Percentiles rank a stretch among this genome's conserved stretches.
Conservation (phyloP, 2,329 filamentous ascomycete genomes). For the Hypoxylon rubiginosum region DNA sequence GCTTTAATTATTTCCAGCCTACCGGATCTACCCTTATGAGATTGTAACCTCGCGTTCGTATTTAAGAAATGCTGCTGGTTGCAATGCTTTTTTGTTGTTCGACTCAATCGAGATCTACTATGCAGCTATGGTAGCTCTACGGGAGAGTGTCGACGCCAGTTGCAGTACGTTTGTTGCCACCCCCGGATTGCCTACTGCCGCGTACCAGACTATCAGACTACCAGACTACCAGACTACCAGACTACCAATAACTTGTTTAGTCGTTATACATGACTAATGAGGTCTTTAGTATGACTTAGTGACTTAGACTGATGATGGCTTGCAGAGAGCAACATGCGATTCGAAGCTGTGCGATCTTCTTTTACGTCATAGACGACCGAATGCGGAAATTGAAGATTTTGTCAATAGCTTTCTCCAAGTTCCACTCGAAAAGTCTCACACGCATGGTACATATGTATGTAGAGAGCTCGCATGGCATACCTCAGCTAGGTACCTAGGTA, state of each 20-base stretch:
- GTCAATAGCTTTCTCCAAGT: constrained; percentile 3
- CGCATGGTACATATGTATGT: constrained; percentile 16
- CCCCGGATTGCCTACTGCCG: constrained; percentile 28
- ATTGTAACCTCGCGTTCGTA: background rate
- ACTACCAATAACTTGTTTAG: constrained; percentile 32
- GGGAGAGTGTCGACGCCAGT: constrained; percentile 1
- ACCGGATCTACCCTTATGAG: constrained; percentile 5
- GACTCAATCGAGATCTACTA: constrained; percentile 30
- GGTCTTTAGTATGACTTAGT: constrained; percentile 9
- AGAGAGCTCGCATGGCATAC: constrained; percentile 12
- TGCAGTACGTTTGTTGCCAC: constrained; percentile 18
- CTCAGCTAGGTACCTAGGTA: no score
- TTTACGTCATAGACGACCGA: constrained; percentile 40
- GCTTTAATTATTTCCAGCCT: constrained; percentile 7
- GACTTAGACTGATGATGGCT: constrained; percentile 8
- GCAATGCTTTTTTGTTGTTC: background rate
- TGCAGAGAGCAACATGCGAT: constrained; percentile 20
- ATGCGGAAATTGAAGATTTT: constrained; percentile 35
- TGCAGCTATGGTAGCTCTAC: background rate
- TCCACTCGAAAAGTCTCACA: constrained; percentile 2
- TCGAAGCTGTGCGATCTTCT: constrained; percentile 8
- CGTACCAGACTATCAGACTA: background rate
- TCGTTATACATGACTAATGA: constrained; percentile 22
- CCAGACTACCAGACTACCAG: no score
- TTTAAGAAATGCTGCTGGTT: background rate